Conservation (phyloP, 2,329 filamentous ascomycete species). For the Aspergillus vadensis region DNA sequence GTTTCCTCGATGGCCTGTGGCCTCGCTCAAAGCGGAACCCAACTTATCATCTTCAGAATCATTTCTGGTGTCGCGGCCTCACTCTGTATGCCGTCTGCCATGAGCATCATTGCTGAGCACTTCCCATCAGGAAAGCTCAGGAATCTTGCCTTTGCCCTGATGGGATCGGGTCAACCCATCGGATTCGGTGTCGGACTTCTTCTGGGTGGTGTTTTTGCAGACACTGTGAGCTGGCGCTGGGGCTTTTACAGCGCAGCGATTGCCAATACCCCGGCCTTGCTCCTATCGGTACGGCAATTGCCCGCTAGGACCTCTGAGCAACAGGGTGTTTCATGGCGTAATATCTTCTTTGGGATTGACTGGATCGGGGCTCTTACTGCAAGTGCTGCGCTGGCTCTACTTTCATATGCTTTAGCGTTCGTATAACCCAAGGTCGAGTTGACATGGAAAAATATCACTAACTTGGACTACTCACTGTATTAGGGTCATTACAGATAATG, state of each 20-base stretch:
- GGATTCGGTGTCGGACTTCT: constrained; percentile 12
- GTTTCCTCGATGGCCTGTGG: constrained; percentile 47
- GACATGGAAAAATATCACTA: not conserved
- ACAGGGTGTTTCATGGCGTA: no score
- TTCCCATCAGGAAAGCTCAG: constrained; percentile 47
- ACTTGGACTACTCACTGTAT: not conserved
- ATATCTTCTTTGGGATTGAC: not conserved
- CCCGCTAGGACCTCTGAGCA: not conserved
- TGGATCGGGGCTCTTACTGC: not conserved
- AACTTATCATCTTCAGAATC: constrained; percentile 50
- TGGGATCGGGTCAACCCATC: constrained; percentile 4
- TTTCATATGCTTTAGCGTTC: not conserved
- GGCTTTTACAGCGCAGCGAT: not conserved
- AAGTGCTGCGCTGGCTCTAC: not conserved
- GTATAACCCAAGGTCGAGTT: not conserved
- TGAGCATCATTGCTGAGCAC: constrained; percentile 49
- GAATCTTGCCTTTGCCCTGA: constrained; percentile 51
- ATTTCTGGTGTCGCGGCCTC: constrained; percentile 48
- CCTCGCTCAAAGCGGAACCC: constrained; percentile 15
- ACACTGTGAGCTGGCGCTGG: not conserved
- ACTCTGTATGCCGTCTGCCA: constrained; percentile 48
- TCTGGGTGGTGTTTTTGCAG: constrained; percentile 3
- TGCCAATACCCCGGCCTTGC: not conserved
- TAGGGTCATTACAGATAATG: not conserved
- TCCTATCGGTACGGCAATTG: not conserved